Conservation (phyloP, 768 basidiomycete genomes). For the Pilatotrama ljubarskyi region DNA sequence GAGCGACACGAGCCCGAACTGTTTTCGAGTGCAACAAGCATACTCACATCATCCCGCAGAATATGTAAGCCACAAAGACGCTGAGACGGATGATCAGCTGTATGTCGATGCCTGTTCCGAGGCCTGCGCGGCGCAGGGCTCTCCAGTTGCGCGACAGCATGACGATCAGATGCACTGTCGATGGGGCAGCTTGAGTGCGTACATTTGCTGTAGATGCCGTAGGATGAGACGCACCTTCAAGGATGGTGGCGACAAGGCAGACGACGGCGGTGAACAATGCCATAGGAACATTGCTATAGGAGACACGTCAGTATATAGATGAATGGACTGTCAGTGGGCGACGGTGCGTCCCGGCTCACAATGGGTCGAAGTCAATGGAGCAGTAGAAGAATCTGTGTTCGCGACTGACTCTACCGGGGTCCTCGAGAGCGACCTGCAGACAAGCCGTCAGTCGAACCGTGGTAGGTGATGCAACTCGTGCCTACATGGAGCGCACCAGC, state of each 20-base stretch:
- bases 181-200: not conserved
- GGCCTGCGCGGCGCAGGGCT: conserved; percentile 17
- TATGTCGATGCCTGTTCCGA: conserved; percentile 13
- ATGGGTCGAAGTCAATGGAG: conserved; percentile 24
- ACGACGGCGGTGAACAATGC: conserved; percentile 25
- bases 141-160: conserved; percentile 23
- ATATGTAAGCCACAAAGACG: conserved; percentile 27
- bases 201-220: not conserved
- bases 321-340: not conserved
- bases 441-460: not conserved
- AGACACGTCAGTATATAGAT: not conserved
- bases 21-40: not conserved
- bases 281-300: conserved; percentile 20
- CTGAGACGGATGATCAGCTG: conserved; percentile 25
- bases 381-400: conserved; percentile 31
- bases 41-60: conserved; percentile 27
- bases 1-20: too few relatives aligned
- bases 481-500: conserved; percentile 22
- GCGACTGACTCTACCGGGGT: conserved; percentile 27
- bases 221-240: conserved; percentile 23
- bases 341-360: conserved; percentile 26
- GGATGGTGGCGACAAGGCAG: conserved; percentile 20
- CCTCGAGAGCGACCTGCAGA: conserved; percentile 21
- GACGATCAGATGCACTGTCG: conserved; percentile 20
- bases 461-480: too few relatives aligned